Conservation (phyloP, 169 alveolate genomes). For the Miamiensis avidus region DNA sequence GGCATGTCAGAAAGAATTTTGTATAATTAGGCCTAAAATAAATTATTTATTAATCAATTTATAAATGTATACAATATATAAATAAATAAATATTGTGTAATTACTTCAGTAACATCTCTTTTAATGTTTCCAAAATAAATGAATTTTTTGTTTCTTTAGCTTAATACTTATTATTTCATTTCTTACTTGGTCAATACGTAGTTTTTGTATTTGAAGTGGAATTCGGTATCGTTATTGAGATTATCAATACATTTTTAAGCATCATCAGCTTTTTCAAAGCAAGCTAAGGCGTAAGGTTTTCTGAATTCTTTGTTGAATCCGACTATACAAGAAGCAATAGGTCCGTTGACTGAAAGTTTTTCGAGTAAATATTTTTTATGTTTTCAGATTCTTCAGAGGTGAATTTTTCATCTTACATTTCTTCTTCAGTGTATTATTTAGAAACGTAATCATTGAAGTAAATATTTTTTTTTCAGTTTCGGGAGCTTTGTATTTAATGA, state of each 20-base stretch:
- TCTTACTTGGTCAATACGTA: neutral
- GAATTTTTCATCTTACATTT: neutral
- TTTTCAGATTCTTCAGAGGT: neutral
- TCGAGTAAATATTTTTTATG: neutral
- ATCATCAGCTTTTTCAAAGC: neutral
- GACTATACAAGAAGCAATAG: neutral
- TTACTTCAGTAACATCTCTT: neutral
- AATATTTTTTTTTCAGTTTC: too few species aligned
- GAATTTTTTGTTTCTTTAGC: neutral
- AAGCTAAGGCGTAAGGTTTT: neutral
- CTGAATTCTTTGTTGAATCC: neutral
- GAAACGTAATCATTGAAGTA: neutral
- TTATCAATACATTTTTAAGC: neutral
- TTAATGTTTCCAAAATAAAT: neutral
- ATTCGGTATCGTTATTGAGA: neutral
- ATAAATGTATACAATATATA: too few species aligned
- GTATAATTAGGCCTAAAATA: too few species aligned
- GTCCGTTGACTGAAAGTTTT: too few species aligned
- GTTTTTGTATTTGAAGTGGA: neutral
- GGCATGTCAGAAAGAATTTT: too few species aligned
- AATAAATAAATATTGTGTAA: too few species aligned
- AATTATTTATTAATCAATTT: too few species aligned
- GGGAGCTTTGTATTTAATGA: neutral
- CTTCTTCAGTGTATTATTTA: neutral
- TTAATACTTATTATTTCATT: too few species aligned